phyloP scores from a whole-genome alignment of 106 monocot genomes.

The Gastrodia elata region DNA sequence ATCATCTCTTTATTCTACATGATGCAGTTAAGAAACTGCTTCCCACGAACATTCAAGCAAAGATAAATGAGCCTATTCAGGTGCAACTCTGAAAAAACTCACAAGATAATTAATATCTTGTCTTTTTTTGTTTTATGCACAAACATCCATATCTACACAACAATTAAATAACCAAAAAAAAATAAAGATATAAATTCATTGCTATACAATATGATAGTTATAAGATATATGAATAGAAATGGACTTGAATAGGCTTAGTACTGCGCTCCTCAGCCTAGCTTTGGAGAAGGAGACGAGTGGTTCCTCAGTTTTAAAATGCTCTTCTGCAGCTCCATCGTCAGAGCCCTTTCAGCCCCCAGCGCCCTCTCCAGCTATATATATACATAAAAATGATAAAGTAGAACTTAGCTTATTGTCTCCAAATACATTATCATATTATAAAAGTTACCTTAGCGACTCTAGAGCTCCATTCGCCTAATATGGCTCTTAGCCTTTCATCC shows the following conservation, averaged over 20 bases:
- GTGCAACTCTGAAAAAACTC: no score
- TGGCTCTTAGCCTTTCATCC: conserved; percentile 90
- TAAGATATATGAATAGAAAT: no score
- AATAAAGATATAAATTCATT: neutral
- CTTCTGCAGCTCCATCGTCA: conserved; percentile 57
- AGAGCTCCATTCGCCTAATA: conserved; percentile 94
- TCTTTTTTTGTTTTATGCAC: no score
- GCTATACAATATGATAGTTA: neutral
- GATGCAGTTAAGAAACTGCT: no score
- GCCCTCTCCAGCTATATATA: conserved; percentile 76
- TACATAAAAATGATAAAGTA: neutral
- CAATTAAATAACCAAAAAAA: neutral
- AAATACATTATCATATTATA: no score
- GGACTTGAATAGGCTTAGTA: neutral
- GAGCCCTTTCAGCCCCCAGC: conserved; percentile 52
- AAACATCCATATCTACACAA: neutral
- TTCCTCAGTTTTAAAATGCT: conserved; percentile 29
- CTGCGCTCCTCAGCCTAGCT: conserved; percentile 3
- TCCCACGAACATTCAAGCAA: no score
- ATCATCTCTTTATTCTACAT: no score
- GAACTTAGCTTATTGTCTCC: neutral
- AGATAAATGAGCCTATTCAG: no score
- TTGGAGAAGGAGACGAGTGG: conserved; percentile 4
- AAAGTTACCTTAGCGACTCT: conserved; percentile 97
- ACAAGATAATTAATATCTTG: no score